Evolutionary conservation across 345 rosid species (phyloP), one percentile per base, ranked within the genome.

Genomic region (Laguncularia racemosa): DNA sequence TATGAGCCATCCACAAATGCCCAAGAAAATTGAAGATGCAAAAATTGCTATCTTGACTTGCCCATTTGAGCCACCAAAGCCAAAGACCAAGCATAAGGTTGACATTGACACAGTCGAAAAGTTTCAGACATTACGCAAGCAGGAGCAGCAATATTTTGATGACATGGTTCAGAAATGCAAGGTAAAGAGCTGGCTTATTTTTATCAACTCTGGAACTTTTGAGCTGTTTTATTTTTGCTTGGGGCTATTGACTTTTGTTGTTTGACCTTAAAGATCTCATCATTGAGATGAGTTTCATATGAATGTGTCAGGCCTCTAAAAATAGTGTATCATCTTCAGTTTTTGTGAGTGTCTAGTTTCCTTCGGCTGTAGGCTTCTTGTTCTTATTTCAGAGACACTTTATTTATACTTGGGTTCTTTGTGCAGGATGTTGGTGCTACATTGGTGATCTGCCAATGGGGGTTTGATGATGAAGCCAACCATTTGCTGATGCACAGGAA

Each of bases 1-100:
- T 67, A 95, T 88, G 93, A 90, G 96, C 73, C 97, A 90, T 76
- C 99, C 95, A 0, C 99, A 95, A 78, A 95, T 88, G 99, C 97
- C 97, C 6, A 90, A 95, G 77, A 71, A 60, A 43, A 89, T 93
- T 74, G 81, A 84, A 72, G 83, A 93, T 76, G 97, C 96, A 1
- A 91, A 84, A 70, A 93, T 93, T 84, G 97, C 97, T 53, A 89
- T 93, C 61, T 66, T 91, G 83, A 93, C 99, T 16, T 93, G 97
- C 71, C 90, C 99, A 47, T 90, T 93, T 77, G 97, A 90, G 79
- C 97, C 99, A 50, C 97, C 99, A 1, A 91, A 93, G 84, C 97
- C 97, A 2, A 90, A 93, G 78, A 93, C 99, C 48, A 93, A 93
- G 56, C 99, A 93, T 81, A 93, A 93, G 96, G 95, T 93, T 70